phyloP scores from a whole-genome alignment of 2,329 filamentous ascomycete species.

The Aspergillus aculeatinus region DNA sequence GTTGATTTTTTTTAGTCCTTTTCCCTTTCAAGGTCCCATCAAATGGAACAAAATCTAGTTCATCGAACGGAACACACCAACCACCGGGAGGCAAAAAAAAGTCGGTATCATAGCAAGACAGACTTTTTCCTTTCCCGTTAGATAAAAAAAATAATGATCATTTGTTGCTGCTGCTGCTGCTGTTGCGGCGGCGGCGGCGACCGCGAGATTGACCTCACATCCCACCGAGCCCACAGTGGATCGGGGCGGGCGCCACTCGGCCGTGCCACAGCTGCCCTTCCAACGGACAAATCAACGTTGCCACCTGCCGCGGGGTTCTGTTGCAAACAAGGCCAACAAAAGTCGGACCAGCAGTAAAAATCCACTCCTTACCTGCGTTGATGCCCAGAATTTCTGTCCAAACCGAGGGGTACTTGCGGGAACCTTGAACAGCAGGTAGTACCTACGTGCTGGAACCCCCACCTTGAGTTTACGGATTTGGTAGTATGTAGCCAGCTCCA shows the following conservation, averaged over 20 bases:
- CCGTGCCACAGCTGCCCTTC: slow-evolving; percentile 17
- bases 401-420: slow-evolving; percentile 3
- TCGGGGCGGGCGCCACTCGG: slow-evolving; percentile 21
- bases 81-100: background rate
- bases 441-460: no score
- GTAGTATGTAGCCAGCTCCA: slow-evolving; percentile 7
- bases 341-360: slow-evolving; percentile 18
- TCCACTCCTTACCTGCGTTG: slow-evolving; percentile 31
- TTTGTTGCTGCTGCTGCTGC: background rate
- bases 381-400: slow-evolving; percentile 36
- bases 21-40: background rate
- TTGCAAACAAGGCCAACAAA: slow-evolving; percentile 23
- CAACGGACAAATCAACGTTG: slow-evolving; percentile 18
- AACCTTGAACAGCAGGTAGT: no score
- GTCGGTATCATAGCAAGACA: slow-evolving; percentile 3
- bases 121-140: background rate
- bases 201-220: slow-evolving; percentile 15
- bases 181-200: background rate
- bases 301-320: slow-evolving; percentile 24
- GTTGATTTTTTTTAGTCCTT: background rate
- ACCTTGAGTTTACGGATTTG: no score
- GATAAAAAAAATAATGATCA: no score
- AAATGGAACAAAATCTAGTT: background rate
- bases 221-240: slow-evolving; percentile 17
- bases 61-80: background rate